Base-by-base conservation (phyloP, 371 early-diverging fungal genomes). In the Coemansia sp. region DNA sequence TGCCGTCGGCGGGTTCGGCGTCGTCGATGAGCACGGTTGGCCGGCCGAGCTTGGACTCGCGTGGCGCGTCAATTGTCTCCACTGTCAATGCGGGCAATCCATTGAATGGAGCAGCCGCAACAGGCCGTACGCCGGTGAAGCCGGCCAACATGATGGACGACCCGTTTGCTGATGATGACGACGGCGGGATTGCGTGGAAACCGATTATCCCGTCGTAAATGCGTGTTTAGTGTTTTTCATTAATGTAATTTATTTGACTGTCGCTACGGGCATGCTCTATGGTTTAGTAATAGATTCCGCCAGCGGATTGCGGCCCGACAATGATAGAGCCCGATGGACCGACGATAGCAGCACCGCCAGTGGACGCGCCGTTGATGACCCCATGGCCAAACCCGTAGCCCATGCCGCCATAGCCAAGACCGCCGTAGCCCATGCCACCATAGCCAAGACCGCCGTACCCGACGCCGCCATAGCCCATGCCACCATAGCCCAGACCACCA, bases 301-400 rank as follows among this genome's bases (percentile, higher is more conserved):
- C 75, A 65, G 75, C 65, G 69, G 69, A 75, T 57, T 75, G 75
- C 14, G 75, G 75, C 10, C 75, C 75, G 40, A 75, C 75, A 14
- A 62, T 51, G 43, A 75, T 75, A 10, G 75, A 61, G 30, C 75
- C 75, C 7, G 75, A 75, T 5, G 75, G 75, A 30, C 75, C 75
- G 16, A 65, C 48, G 43, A 75, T 69, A 2, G 66, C 59, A 7
- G 75, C 75, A 9, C 75, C 75, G 16, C 70, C 43, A 26, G 75
- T 75, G 45, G 36, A 69, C 11, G 75, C 70, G 35, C 75, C 75
- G 26, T 38, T 55, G 41, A 69, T 62, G 12, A 42, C 59, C 4
- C 57, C 65, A n/a, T 55, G 64, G 16, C 59, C 61, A 12, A 16
- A 4, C n/a, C 57, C 58, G 30, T 61, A 61, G 34, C 62, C 51